Base-by-base conservation (phyloP, 2,329 filamentous ascomycete genomes). In the Penicillium sp. region DNA sequence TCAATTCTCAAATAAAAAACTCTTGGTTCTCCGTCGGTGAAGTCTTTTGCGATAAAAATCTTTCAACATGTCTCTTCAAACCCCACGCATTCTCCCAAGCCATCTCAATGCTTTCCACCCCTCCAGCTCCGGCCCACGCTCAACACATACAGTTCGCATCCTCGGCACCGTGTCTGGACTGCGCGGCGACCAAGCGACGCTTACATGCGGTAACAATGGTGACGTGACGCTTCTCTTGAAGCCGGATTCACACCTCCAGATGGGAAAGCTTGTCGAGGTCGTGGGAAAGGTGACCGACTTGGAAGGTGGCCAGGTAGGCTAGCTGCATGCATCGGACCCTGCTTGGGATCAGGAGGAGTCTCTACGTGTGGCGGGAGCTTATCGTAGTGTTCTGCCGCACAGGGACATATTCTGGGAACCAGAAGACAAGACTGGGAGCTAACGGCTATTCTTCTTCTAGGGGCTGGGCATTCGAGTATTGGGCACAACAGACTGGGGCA, bases 91-190 rank as follows among this genome's bases (percentile, higher is more conserved):
- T 67, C 88, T 87, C 41, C 86, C 86, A 45, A 73, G 78, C 36
- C 86, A 91, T 71, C 85, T 97, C 49, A 82, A 89, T 65, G 77
- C 78, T 63, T 95, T 90, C 73, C 77, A 83, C 56, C 76, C 77
- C 57, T 79, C 67, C 40, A 61, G 58, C 48, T 48, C 61, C 26
- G 58, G 54, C 48, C 53, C 59, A 28, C 59, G 60, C 48, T 69
- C 73, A 43, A 71, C 79, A 64, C 73, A 81, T 56, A 87, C 86
- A 53, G 87, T 97, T 53, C 90, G 90, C 60, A 76, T 97, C 47
- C 78, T 95, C 4, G 93, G 93, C 61, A 90, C 86, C 61, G 90
- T 97, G 40, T 80, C 81, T 4, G 84, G 93, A 61, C 76, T 97
- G 25, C 84, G 84, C 44, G 90, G 90, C 57, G 87, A 93, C 45